Evolutionary conservation across 345 rosid species (phyloP).

Genomic region (Dovyalis caffra): DNA sequence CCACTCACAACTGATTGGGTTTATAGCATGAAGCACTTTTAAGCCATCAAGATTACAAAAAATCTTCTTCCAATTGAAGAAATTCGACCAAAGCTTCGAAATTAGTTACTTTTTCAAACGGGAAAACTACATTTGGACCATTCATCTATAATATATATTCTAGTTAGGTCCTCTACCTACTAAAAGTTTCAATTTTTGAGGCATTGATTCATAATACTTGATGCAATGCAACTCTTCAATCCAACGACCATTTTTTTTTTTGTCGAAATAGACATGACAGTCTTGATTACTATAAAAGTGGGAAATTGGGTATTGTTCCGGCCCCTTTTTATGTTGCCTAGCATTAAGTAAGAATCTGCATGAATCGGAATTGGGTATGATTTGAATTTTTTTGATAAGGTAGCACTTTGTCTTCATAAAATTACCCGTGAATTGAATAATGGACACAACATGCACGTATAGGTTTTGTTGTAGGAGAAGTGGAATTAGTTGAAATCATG

Average conservation of each 20-base stretch:
- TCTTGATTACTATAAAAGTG: background rate
- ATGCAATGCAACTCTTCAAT: background rate
- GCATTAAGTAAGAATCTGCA: background rate
- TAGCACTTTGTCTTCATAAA: background rate
- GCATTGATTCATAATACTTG: background rate
- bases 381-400: background rate
- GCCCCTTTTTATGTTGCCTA: background rate
- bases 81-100: background rate
- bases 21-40: background rate
- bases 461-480: background rate
- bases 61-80: too few species aligned
- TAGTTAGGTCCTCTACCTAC: background rate
- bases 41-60: background rate
- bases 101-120: background rate
- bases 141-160: background rate
- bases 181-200: background rate
- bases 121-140: too few species aligned
- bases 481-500: conserved; percentile 14
- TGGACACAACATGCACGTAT: background rate
- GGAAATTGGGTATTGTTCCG: background rate
- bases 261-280: too few species aligned
- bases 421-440: background rate
- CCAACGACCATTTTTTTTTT: background rate
- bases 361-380: too few species aligned
- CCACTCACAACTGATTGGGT: background rate